phyloP scores from a whole-genome alignment of 2,329 filamentous ascomycete genomes.

The Fusarium sp. region DNA sequence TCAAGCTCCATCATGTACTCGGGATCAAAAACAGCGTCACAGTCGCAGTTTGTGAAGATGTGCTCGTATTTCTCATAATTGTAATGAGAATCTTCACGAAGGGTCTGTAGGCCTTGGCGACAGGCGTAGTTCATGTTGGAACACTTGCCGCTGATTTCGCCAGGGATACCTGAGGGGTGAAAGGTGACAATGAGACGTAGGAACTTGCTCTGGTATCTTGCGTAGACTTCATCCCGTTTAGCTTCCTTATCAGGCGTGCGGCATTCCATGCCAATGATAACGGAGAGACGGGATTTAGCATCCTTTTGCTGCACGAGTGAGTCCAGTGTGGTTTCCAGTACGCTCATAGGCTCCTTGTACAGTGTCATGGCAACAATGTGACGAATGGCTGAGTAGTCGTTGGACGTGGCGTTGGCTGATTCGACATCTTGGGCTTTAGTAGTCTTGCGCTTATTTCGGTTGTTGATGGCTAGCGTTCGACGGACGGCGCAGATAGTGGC shows the following conservation, averaged over 20 bases:
- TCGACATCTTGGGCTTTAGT: slow-evolving; percentile 25
- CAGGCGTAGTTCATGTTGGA: slow-evolving; percentile 40
- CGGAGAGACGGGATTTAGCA: slow-evolving; percentile 16
- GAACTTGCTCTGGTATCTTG: slow-evolving; percentile 26
- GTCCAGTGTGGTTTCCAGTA: slow-evolving; percentile 28
- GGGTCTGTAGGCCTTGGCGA: slow-evolving; percentile 30
- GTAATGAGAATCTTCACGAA: slow-evolving; percentile 32
- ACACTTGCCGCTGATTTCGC: slow-evolving; percentile 32
- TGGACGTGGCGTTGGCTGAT: neutral
- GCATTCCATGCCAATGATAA: slow-evolving; percentile 33
- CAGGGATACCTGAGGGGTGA: slow-evolving; percentile 19
- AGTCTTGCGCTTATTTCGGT: slow-evolving; percentile 12
- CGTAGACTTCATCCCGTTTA: slow-evolving; percentile 26
- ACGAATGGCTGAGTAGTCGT: slow-evolving; percentile 14
- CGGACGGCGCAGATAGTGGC: slow-evolving; percentile 35
- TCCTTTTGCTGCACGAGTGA: slow-evolving; percentile 23
- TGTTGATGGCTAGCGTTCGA: slow-evolving; percentile 34
- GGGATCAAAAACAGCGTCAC: slow-evolving; percentile 42
- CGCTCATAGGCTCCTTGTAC: slow-evolving; percentile 34
- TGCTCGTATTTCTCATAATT: slow-evolving; percentile 40
- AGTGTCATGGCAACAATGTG: slow-evolving; percentile 39
- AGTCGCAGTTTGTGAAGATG: slow-evolving; percentile 45
- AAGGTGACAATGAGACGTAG: slow-evolving; percentile 35
- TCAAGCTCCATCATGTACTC: slow-evolving; percentile 43
- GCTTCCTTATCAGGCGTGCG: slow-evolving; percentile 29